Evolutionary conservation across 148 eudicot species (phyloP).

Genomic region (Silene conica): DNA sequence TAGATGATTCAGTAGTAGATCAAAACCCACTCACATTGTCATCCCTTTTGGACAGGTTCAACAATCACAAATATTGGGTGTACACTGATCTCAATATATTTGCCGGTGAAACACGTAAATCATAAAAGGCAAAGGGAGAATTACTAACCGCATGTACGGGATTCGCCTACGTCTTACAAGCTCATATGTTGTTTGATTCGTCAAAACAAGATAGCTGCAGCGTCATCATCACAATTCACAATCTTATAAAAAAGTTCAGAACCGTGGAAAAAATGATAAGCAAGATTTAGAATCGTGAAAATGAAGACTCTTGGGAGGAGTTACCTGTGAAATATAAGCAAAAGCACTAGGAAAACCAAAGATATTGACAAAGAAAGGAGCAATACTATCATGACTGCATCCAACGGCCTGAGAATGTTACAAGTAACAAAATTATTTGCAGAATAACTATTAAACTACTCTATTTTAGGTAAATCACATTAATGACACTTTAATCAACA

Average conservation of each 20-base stretch:
- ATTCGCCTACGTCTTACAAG: slow-evolving; percentile 85
- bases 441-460: neutral
- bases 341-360: slow-evolving; percentile 32
- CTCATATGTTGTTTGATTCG: slow-evolving; percentile 92
- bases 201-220: slow-evolving; percentile 69
- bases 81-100: neutral
- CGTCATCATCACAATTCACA: neutral
- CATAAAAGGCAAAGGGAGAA: neutral
- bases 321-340: slow-evolving; percentile 55
- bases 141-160: slow-evolving; percentile 70
- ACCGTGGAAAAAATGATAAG: neutral
- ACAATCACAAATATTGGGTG: neutral
- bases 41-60: too few species aligned
- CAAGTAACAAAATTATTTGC: neutral
- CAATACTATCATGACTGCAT: slow-evolving; percentile 53
- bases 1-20: neutral
- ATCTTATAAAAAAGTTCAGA: neutral
- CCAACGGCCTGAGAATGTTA: slow-evolving; percentile 64
- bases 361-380: slow-evolving; percentile 49
- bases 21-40: too few species aligned
- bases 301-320: slow-evolving; percentile 5
- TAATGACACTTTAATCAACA: neutral
- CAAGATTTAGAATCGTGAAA: neutral
- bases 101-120: neutral
- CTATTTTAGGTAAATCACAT: neutral